Conservation (phyloP, 192 early-diverging fungal genomes). For the Coemansia sp. region DNA sequence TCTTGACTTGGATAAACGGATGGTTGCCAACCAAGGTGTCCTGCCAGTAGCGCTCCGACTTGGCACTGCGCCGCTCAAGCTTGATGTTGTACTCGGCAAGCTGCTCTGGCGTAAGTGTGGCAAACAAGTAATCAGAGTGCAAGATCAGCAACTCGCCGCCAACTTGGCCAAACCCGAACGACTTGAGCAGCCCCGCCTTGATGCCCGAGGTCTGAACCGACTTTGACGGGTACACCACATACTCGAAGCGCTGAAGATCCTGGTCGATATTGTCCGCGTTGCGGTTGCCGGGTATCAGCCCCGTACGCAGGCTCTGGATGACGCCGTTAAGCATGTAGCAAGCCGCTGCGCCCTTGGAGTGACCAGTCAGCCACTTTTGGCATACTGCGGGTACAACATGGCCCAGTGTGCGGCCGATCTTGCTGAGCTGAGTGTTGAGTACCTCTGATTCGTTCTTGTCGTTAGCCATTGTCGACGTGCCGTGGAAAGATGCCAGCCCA, state of each 20-base stretch:
- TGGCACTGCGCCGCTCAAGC: neutral
- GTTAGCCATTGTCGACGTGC: conserved; percentile 91
- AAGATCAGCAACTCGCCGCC: conserved; percentile 66
- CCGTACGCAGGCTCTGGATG: conserved; percentile 77
- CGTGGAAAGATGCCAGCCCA: conserved; percentile 92
- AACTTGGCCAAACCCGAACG: conserved; percentile 72
- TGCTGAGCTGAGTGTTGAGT: conserved; percentile 78
- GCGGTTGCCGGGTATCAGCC: conserved; percentile 90
- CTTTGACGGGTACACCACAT: conserved; percentile 76
- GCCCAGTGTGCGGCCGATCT: conserved; percentile 83
- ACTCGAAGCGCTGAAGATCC: conserved; percentile 70
- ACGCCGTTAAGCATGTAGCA: conserved; percentile 94
- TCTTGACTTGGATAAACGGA: conserved; percentile 31
- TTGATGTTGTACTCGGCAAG: conserved; percentile 25
- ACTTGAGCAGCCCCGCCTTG: conserved; percentile 67
- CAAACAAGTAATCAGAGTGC: conserved; percentile 69
- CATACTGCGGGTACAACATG: conserved; percentile 78
- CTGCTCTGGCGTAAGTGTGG: neutral
- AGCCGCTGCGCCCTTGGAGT: conserved; percentile 87
- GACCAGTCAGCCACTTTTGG: conserved; percentile 93
- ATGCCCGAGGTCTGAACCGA: conserved; percentile 66
- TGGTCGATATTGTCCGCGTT: conserved; percentile 59
- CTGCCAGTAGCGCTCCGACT: conserved; percentile 37
- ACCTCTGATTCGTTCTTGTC: conserved; percentile 94
- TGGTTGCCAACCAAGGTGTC: conserved; percentile 39